Percentiles rank a stretch among this genome's conserved stretches.
Evolutionary conservation across 371 early-diverging fungal genomes (phyloP).

Genomic region (Mucor mucedo): DNA sequence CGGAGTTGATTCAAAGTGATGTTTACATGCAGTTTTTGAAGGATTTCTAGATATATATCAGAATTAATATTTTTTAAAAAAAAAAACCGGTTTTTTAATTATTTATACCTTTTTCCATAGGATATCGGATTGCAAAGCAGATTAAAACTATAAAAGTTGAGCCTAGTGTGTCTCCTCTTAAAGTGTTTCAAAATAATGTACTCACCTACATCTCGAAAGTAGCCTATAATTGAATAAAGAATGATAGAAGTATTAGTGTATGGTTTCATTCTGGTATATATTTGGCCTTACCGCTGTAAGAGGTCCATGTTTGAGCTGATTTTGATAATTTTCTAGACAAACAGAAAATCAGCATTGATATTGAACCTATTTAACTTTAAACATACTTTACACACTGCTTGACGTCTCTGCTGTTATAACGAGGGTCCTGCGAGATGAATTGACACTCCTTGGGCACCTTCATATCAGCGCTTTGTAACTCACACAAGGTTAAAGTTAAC

Average conservation of each 20-base stretch:
- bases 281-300: conserved; percentile 32
- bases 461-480: conserved; percentile 15
- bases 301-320: conserved; percentile 32
- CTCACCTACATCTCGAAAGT: conserved; percentile 33
- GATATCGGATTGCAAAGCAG: conserved; percentile 33
- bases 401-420: background rate
- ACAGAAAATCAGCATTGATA: background rate
- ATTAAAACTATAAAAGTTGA: conserved; percentile 18
- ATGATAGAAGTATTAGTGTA: background rate
- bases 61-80: background rate
- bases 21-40: conserved; percentile 19
- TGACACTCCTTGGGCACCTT: conserved; percentile 14
- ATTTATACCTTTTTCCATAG: conserved; percentile 30
- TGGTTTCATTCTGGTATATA: background rate
- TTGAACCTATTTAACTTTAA: too few species aligned
- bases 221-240: conserved; percentile 17
- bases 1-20: conserved; percentile 27
- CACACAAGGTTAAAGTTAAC: conserved; percentile 26
- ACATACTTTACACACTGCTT: conserved; percentile 19
- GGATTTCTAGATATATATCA: conserved; percentile 17
- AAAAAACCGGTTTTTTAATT: too few species aligned
- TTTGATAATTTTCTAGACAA: conserved; percentile 20
- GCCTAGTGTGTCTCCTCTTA: background rate
- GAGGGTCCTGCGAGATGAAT: background rate
- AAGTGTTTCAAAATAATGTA: background rate